Evolutionary conservation across 2,329 filamentous ascomycete genomes (phyloP).

Genomic region (Penicillium sumatraense): DNA sequence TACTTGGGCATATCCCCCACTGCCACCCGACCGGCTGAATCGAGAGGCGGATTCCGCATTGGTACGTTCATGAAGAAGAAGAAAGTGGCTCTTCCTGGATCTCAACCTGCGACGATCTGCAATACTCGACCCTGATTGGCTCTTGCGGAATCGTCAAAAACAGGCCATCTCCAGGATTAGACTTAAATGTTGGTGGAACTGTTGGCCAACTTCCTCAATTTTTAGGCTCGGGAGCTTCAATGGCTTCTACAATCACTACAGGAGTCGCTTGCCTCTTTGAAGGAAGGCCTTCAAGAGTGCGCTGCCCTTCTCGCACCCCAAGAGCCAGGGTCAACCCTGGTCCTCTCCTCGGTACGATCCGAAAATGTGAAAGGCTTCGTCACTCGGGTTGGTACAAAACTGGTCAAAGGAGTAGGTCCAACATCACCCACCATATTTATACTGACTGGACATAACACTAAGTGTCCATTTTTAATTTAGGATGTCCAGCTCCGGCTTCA

Average conservation of each 20-base stretch:
- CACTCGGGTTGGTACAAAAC: slow-evolving; percentile 84
- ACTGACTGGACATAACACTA: neutral
- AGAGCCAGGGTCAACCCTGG: slow-evolving; percentile 85
- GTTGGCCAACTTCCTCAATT: slow-evolving; percentile 6
- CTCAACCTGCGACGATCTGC: slow-evolving; percentile 9
- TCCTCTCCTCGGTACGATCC: slow-evolving; percentile 82
- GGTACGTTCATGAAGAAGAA: slow-evolving; percentile 49
- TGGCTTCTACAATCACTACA: slow-evolving; percentile 67
- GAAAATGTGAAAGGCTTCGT: slow-evolving; percentile 92
- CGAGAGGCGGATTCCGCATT: slow-evolving; percentile 58
- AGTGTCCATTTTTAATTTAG: slow-evolving; percentile 44
- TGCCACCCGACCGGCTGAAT: slow-evolving; percentile 55
- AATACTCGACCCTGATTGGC: slow-evolving; percentile 17
- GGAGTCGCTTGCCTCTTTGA: slow-evolving; percentile 64
- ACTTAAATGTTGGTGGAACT: slow-evolving; percentile 16
- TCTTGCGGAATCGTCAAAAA: neutral
- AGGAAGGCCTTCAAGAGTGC: slow-evolving; percentile 82
- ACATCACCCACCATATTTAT: neutral
- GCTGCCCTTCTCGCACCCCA: slow-evolving; percentile 82
- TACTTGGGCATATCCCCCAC: slow-evolving; percentile 64
- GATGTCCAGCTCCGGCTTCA: slow-evolving; percentile 75
- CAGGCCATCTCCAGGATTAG: slow-evolving; percentile 12
- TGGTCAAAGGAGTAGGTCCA: slow-evolving; percentile 80
- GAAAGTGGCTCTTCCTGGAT: slow-evolving; percentile 7
- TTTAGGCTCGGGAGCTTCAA: slow-evolving; percentile 61